A percentile compares a stretch with the other conserved stretches of the same genome.
phyloP scores from a whole-genome alignment of 352 stramenopile species.

The Ophiocytium majus region DNA sequence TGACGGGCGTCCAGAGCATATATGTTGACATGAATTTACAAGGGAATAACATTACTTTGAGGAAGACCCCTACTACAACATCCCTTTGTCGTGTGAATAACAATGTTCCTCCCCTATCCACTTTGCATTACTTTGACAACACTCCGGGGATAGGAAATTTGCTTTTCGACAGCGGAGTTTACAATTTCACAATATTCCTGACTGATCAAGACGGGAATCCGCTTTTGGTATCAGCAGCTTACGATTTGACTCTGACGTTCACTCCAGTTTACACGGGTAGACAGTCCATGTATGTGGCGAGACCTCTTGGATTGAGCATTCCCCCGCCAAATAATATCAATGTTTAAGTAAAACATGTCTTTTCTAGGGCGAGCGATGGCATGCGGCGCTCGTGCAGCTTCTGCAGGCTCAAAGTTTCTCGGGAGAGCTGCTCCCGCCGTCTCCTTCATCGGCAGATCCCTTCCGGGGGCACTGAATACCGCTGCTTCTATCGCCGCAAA shows the following conservation, averaged over 20 bases:
- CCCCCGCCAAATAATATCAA: too few species aligned
- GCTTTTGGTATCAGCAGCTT: neutral
- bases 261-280: neutral
- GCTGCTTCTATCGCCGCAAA: too few species aligned
- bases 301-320: neutral
- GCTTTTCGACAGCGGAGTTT: neutral
- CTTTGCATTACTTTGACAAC: neutral
- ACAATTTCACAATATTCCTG: neutral
- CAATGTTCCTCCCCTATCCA: neutral
- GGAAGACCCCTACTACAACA: neutral
- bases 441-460: too few species aligned
- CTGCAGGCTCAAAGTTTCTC: too few species aligned
- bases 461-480: too few species aligned
- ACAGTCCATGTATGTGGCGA: neutral
- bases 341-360: too few species aligned
- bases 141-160: neutral
- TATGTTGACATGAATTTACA: neutral
- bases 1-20: neutral
- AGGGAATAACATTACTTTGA: neutral
- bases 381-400: too few species aligned
- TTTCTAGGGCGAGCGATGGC: too few species aligned
- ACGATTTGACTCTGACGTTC: neutral
- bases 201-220: neutral
- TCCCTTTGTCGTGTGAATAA: neutral
- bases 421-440: too few species aligned